Percentiles rank a stretch among this genome's conserved stretches.
phyloP scores from a whole-genome alignment of 495 filamentous ascomycete genomes.

The Articulospora tetracladia region DNA sequence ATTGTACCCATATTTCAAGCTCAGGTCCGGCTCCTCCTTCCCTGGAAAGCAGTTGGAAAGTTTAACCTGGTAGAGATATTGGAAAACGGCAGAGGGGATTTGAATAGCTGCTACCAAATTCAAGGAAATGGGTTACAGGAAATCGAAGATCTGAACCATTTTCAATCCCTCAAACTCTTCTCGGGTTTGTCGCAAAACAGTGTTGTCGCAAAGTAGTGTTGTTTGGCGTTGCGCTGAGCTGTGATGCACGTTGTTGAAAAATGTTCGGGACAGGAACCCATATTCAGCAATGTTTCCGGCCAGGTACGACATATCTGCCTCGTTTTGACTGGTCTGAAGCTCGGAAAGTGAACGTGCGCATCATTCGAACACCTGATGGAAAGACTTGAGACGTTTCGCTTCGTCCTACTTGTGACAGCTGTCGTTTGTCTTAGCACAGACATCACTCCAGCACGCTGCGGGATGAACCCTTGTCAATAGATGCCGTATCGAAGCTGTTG shows the following conservation, averaged over 20 bases:
- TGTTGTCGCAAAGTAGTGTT: neutral
- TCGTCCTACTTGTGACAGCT: constrained; percentile 3
- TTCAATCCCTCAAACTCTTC: too few relatives aligned
- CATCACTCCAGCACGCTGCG: neutral
- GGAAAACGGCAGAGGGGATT: too few relatives aligned
- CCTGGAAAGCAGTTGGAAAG: too few relatives aligned
- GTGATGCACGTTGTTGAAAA: neutral
- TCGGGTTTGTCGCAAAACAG: neutral
- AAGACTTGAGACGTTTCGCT: neutral
- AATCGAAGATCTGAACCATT: too few relatives aligned
- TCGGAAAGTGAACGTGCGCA: neutral
- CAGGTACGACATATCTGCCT: neutral
- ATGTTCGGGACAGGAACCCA: neutral
- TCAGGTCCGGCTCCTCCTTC: too few relatives aligned
- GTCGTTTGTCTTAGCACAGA: constrained; percentile 2
- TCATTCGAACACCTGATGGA: neutral
- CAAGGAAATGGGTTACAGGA: too few relatives aligned
- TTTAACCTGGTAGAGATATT: too few relatives aligned
- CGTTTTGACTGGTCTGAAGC: neutral
- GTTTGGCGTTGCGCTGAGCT: neutral
- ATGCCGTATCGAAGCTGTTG: neutral
- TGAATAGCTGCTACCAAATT: too few relatives aligned
- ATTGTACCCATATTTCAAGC: too few relatives aligned
- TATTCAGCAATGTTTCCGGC: neutral
- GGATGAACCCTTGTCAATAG: neutral